These are phyloP conservation scores for Xylaria longipes DNA, from an alignment of 495 filamentous ascomycete species.

Conservation along the genomic window DNA sequence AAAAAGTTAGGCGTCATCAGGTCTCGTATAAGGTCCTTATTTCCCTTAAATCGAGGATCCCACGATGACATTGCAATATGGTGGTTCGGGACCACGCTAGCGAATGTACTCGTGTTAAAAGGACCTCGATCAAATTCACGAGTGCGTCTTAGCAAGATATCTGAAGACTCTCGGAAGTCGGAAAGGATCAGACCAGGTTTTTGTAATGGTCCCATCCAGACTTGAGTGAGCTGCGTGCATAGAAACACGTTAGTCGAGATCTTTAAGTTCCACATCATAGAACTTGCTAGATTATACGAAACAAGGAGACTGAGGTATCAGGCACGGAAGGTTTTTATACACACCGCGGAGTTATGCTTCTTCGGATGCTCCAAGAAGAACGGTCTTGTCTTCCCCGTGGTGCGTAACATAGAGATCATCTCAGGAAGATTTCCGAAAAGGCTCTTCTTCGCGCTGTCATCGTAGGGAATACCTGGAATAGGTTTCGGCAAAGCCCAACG, in stretches of 20 bases:
- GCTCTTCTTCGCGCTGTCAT: constrained; percentile 34
- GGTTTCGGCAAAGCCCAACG: constrained; percentile 37
- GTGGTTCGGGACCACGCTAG: constrained; percentile 39
- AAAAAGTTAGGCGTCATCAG: constrained; percentile 50
- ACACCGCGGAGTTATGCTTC: constrained; percentile 42
- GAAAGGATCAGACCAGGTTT: constrained; percentile 47
- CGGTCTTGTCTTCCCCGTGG: constrained; percentile 33
- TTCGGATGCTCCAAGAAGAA: constrained; percentile 36
- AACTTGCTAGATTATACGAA: too few relatives aligned
- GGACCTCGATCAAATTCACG: constrained; percentile 50
- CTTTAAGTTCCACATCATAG: too few relatives aligned
- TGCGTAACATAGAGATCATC: constrained; percentile 35
- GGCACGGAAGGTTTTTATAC: too few relatives aligned
- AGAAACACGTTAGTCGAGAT: too few relatives aligned
- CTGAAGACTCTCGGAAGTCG: constrained; percentile 49
- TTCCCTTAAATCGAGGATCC: constrained; percentile 41
- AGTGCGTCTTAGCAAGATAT: constrained; percentile 47
- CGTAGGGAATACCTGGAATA: constrained; percentile 49
- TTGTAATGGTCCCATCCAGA: constrained; percentile 45
- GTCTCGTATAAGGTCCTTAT: constrained; percentile 44
- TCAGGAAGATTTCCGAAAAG: constrained; percentile 45
- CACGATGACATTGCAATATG: constrained; percentile 37
- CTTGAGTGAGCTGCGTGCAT: constrained; percentile 49
- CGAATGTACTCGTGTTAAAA: constrained; percentile 35
- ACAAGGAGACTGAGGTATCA: too few relatives aligned